Conservation (phyloP, 1,139 yeast genomes). For the Taphrina communis region DNA sequence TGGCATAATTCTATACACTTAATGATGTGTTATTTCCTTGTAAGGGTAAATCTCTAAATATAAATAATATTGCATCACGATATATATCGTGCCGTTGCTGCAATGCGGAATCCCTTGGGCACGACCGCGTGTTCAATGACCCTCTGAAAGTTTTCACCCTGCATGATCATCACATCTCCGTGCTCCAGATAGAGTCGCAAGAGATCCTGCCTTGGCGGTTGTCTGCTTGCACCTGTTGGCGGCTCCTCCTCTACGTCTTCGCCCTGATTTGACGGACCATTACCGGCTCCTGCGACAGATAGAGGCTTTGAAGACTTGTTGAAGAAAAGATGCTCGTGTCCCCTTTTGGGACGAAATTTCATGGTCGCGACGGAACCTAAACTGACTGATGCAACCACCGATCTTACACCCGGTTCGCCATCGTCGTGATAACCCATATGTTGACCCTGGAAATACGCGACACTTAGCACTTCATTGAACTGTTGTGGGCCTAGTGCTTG, state of each 20-base stretch:
- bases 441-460: conserved; percentile 35
- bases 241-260: background rate
- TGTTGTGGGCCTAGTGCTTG: background rate
- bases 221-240: background rate
- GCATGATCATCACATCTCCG: conserved; percentile 26
- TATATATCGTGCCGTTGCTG: conserved; percentile 12
- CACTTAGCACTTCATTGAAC: conserved; percentile 40
- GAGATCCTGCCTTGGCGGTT: background rate
- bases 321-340: conserved; percentile 11
- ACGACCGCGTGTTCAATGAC: conserved; percentile 12
- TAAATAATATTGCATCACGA: background rate
- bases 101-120: conserved; percentile 2
- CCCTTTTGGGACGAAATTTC: conserved; percentile 17
- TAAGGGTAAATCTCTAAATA: too few species aligned
- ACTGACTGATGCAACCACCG: conserved; percentile 21
- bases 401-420: conserved; percentile 14
- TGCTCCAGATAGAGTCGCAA: conserved; percentile 13
- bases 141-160: conserved; percentile 4
- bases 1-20: background rate
- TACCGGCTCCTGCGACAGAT: background rate
- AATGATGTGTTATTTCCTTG: background rate
- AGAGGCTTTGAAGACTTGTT: background rate
- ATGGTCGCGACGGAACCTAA: conserved; percentile 18
- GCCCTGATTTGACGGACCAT: background rate
- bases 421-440: conserved; percentile 34